These are phyloP conservation scores for Solanum appendiculatum DNA, from an alignment of 257 asterid genomes.

Conservation along the genomic window DNA sequence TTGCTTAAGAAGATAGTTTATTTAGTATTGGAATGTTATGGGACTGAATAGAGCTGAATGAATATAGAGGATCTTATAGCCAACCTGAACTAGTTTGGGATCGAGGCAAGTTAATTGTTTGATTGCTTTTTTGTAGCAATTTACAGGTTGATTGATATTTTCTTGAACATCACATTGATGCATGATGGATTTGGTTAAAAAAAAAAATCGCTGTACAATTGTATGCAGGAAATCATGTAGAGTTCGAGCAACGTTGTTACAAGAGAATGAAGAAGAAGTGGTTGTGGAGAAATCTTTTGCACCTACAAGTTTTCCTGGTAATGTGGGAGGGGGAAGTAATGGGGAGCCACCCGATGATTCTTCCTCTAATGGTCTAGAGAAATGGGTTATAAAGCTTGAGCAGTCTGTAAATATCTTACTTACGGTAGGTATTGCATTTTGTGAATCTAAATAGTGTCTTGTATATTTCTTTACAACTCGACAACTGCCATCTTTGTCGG, in stretches of 20 bases:
- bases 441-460: background rate
- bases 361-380: constrained; percentile 44
- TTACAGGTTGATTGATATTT: background rate
- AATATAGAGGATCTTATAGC: background rate
- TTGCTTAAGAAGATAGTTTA: background rate
- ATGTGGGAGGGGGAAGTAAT: constrained; percentile 30
- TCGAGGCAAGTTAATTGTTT: background rate
- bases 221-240: constrained; percentile 24
- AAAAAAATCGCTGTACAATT: background rate
- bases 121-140: background rate
- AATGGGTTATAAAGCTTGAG: constrained; percentile 65
- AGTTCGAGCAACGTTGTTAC: constrained; percentile 55
- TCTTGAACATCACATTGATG: background rate
- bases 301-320: constrained; percentile 45
- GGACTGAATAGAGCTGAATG: background rate
- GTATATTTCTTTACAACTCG: background rate
- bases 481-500: background rate
- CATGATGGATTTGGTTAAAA: background rate
- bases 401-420: constrained; percentile 83
- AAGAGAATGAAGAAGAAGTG: constrained; percentile 71
- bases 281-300: constrained; percentile 61
- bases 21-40: background rate
- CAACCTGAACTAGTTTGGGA: background rate
- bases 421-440: constrained; percentile 37
- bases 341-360: constrained; percentile 30